A percentile compares a stretch with the other conserved stretches of the same genome.
Conservation (phyloP, 2,329 filamentous ascomycete species). For the Penicillium sp. region DNA sequence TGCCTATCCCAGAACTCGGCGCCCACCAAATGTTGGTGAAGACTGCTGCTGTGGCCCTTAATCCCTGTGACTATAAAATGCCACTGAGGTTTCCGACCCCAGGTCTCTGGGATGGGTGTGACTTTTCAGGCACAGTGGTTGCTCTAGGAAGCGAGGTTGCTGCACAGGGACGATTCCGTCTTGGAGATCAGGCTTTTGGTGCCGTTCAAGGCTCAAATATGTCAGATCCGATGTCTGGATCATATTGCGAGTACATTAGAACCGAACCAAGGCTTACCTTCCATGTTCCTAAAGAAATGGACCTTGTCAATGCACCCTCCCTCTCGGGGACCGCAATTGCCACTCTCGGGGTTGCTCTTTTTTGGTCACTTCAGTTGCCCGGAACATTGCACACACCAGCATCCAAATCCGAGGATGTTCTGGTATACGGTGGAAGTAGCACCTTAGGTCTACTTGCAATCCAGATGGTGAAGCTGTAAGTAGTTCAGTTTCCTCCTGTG, state of each 20-base stretch:
- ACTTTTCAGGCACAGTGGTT: conserved; percentile 29
- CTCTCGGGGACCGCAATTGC: conserved; percentile 22
- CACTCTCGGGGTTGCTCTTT: conserved; percentile 23
- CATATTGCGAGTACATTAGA: conserved; percentile 22
- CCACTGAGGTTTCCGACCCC: conserved; percentile 16
- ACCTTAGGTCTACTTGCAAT: conserved; percentile 22
- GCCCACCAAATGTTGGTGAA: conserved; percentile 20
- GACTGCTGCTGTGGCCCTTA: conserved; percentile 32
- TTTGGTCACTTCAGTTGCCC: conserved; percentile 23
- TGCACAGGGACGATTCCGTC: conserved; percentile 13
- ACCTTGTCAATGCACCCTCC: conserved; percentile 7
- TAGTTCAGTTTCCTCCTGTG: background rate
- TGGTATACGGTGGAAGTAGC: conserved; percentile 23
- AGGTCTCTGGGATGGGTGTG: conserved; percentile 28
- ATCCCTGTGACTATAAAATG: conserved; percentile 31
- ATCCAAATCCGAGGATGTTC: conserved; percentile 12
- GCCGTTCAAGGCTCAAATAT: conserved; percentile 33
- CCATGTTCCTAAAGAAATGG: conserved; percentile 13
- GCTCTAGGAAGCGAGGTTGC: conserved; percentile 17
- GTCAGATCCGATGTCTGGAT: conserved; percentile 15
- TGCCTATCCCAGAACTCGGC: conserved; percentile 14
- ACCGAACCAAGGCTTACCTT: conserved; percentile 17
- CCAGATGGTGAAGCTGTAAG: conserved; percentile 24
- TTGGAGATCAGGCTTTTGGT: conserved; percentile 40
- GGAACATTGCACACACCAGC: conserved; percentile 13